These are phyloP conservation scores for Theileria parva DNA, from an alignment of 169 alveolate genomes.

Conservation along the genomic window DNA sequence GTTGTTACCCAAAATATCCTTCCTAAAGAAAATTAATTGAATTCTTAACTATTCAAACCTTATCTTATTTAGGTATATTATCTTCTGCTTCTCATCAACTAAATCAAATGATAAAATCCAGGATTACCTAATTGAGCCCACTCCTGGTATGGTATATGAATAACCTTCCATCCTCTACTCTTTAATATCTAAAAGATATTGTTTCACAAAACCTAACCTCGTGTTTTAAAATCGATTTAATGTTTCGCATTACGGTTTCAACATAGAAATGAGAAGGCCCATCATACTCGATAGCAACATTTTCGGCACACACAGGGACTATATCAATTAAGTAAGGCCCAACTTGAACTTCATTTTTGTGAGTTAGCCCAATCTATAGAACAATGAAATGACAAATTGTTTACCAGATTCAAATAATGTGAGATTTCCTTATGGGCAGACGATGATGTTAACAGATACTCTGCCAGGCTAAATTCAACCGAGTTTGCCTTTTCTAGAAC, in stretches of 20 bases:
- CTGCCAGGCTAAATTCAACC: conserved; percentile 51
- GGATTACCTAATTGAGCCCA: conserved; percentile 65
- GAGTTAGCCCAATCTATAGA: conserved; percentile 48
- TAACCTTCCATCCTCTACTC: conserved; percentile 54
- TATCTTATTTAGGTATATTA: conserved; percentile 36
- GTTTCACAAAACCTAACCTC: conserved; percentile 28
- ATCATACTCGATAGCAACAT: conserved; percentile 65
- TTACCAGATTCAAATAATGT: conserved; percentile 35
- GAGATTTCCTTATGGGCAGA: conserved; percentile 60
- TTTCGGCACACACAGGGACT: conserved; percentile 31
- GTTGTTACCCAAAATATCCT: neutral
- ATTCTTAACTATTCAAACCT: conserved; percentile 23
- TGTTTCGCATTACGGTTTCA: conserved; percentile 64
- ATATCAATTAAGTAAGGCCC: conserved; percentile 66
- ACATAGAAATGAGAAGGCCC: conserved; percentile 67
- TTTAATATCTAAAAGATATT: conserved; percentile 31
- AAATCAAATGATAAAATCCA: neutral
- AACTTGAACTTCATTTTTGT: conserved; percentile 59
- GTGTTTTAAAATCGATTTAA: conserved; percentile 63
- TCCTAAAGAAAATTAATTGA: neutral
- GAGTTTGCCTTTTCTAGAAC: conserved; percentile 32
- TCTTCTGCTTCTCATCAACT: conserved; percentile 62
- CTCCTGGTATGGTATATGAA: conserved; percentile 64
- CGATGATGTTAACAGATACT: conserved; percentile 62
- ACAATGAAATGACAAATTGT: too few relatives aligned